Evolutionary conservation across 768 basidiomycete genomes (phyloP), one percentile per base, ranked within the genome.

Genomic region (Amanita polypyramis): DNA sequence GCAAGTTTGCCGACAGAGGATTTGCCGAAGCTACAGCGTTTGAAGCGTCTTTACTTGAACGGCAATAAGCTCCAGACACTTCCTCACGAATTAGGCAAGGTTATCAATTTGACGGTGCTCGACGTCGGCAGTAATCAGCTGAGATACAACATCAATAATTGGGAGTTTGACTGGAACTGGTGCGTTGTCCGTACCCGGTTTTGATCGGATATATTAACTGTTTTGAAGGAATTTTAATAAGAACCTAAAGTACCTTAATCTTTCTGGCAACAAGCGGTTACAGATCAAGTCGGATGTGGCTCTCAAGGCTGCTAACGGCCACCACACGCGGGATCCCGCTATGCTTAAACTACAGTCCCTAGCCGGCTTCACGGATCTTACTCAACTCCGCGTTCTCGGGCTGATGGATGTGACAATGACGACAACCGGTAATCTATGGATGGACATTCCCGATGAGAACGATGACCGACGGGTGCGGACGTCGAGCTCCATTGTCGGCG

Each of bases 81-180:
- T 3, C 96, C 96, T 3, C 82, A 87, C 47, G 96, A 97, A 61
- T 62, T 99, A 41, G 83, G 82, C 33, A 89, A 90, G 60, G 76
- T 96, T 51, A 75, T 76, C 59, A 81, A 75, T 40, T 67, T 99
- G 58, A 76, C 73, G 45, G 78, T 86, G 27, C 71, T 99, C 55
- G 96, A 99, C 59, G 94, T 88, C 4, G 94, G 96, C 5, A 93
- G 85, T 62, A 99, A 99, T 62, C 64, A 80, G 45, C 70, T 99
- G 64, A 90, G 87, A 74, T 98, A 98, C 65, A 99, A 98, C 61
- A 92, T 96, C 56, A 87, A 90, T 55, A 99, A 99, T 58, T 93
- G 85, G 85, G 90, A 95, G 62, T 98, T 93, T 63, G 96, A 99
- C 66, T 98, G 94, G 94, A 98, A 99, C 62, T 97, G 96, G 95